Conservation (phyloP, 73 alveolate genomes). For the Blepharisma japonicum region DNA sequence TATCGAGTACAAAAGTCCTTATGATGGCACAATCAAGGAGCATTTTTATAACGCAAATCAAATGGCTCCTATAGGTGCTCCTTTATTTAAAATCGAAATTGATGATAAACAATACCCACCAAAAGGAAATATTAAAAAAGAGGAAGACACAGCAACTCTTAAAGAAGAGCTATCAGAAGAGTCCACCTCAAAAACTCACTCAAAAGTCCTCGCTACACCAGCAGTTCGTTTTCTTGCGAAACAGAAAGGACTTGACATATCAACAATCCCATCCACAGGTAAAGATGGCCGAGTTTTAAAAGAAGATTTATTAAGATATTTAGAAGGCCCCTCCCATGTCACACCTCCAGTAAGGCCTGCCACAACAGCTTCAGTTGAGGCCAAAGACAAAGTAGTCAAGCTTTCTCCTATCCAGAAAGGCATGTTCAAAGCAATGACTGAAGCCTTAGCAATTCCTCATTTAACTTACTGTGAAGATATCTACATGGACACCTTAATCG, state of each 20-base stretch:
- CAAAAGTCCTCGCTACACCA: constrained; percentile 79
- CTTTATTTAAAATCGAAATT: constrained; percentile 42
- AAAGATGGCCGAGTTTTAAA: constrained; percentile 70
- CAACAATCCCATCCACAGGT: constrained; percentile 65
- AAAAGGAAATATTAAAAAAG: no score
- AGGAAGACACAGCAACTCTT: background rate
- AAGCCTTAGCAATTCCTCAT: constrained; percentile 69
- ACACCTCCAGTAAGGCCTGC: constrained; percentile 16
- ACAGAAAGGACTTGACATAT: constrained; percentile 57
- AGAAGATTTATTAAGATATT: constrained; percentile 52
- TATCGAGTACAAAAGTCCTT: constrained; percentile 56
- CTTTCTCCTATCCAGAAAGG: constrained; percentile 69
- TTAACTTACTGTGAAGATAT: constrained; percentile 71
- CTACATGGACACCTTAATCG: constrained; percentile 58
- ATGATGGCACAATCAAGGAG: constrained; percentile 50
- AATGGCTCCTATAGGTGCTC: constrained; percentile 50
- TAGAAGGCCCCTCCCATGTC: constrained; percentile 10
- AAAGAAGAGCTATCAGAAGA: background rate
- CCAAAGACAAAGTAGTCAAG: constrained; percentile 43
- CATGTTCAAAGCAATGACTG: constrained; percentile 82
- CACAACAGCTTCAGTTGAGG: background rate
- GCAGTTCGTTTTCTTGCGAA: constrained; percentile 72
- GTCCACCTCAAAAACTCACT: no score
- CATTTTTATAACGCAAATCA: constrained; percentile 39
- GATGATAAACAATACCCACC: background rate